These are phyloP conservation scores for Lachancea meyersii DNA, from an alignment of 805 yeast species.

Conservation along the genomic window DNA sequence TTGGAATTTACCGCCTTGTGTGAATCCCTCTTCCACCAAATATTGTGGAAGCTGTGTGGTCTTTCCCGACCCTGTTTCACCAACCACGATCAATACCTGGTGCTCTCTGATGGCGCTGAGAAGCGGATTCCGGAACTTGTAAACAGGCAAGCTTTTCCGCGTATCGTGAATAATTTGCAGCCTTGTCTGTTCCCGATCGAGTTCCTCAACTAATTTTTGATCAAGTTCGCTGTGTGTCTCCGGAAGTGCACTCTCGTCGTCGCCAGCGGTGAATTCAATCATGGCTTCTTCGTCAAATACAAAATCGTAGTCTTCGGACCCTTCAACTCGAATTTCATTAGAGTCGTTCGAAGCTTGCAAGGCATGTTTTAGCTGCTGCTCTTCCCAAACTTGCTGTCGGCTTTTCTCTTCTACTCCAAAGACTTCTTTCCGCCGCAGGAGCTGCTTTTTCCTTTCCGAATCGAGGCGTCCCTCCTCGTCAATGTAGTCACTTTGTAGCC, in stretches of 20 bases:
- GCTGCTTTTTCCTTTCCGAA: conserved; percentile 46
- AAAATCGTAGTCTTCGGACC: conserved; percentile 52
- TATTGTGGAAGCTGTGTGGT: conserved; percentile 92
- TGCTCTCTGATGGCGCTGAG: conserved; percentile 52
- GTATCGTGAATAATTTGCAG: conserved; percentile 40
- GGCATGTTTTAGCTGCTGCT: conserved; percentile 28
- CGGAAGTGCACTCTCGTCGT: conserved; percentile 25
- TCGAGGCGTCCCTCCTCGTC: conserved; percentile 49
- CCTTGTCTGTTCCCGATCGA: conserved; percentile 27
- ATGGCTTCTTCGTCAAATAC: conserved; percentile 66
- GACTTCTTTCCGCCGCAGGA: conserved; percentile 36
- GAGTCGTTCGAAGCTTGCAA: conserved; percentile 14
- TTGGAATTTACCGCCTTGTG: conserved; percentile 46
- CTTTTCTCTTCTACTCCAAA: conserved; percentile 14
- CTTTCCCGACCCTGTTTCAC: conserved; percentile 92
- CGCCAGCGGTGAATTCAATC: conserved; percentile 41
- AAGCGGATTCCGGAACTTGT: conserved; percentile 51
- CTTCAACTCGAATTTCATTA: conserved; percentile 26
- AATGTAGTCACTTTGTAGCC: conserved; percentile 52
- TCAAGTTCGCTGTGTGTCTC: conserved; percentile 31
- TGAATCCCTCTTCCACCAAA: conserved; percentile 74
- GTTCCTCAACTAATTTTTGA: conserved; percentile 13
- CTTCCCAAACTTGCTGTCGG: conserved; percentile 35
- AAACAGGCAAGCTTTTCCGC: conserved; percentile 71
- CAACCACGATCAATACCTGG: conserved; percentile 71